Evolutionary conservation across 495 filamentous ascomycete genomes (phyloP).

Genomic region (Xylaria nigripes): DNA sequence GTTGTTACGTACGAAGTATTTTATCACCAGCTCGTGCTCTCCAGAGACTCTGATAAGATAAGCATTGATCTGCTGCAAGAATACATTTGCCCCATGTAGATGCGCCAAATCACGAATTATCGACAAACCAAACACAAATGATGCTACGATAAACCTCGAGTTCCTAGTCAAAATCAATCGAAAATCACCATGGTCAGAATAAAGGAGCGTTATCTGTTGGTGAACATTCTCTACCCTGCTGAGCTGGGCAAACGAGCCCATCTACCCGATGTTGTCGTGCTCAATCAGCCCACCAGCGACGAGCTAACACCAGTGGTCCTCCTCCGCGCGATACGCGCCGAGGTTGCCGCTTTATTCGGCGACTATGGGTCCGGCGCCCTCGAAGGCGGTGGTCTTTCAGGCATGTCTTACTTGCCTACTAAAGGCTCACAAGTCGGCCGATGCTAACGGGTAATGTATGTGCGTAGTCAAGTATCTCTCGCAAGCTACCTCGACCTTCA

Average conservation of each 20-base stretch:
- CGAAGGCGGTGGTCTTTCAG: conserved; percentile 41
- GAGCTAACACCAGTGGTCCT: conserved; percentile 56
- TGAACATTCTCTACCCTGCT: conserved; percentile 83
- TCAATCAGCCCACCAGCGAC: conserved; percentile 68
- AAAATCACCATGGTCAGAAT: conserved; percentile 76
- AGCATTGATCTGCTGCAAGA: too few species aligned
- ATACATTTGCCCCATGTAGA: too few species aligned
- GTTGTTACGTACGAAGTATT: too few species aligned
- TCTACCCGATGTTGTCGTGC: conserved; percentile 52
- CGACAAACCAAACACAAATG: too few species aligned
- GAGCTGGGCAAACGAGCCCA: conserved; percentile 30
- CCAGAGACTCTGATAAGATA: too few species aligned
- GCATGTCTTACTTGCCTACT: neutral
- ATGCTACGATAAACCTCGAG: too few species aligned
- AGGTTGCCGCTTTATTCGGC: conserved; percentile 70
- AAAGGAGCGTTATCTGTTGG: conserved; percentile 88
- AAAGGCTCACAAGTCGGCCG: neutral
- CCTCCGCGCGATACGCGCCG: conserved; percentile 56
- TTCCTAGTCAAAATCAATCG: neutral
- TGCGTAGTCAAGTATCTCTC: conserved; percentile 83
- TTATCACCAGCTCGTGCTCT: too few species aligned
- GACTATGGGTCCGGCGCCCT: conserved; percentile 75
- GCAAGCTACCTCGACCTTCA: conserved; percentile 84
- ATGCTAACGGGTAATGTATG: neutral
- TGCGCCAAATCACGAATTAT: too few species aligned